phyloP scores from a whole-genome alignment of 2,329 filamentous ascomycete species.

The Hypoxylon rubiginosum region DNA sequence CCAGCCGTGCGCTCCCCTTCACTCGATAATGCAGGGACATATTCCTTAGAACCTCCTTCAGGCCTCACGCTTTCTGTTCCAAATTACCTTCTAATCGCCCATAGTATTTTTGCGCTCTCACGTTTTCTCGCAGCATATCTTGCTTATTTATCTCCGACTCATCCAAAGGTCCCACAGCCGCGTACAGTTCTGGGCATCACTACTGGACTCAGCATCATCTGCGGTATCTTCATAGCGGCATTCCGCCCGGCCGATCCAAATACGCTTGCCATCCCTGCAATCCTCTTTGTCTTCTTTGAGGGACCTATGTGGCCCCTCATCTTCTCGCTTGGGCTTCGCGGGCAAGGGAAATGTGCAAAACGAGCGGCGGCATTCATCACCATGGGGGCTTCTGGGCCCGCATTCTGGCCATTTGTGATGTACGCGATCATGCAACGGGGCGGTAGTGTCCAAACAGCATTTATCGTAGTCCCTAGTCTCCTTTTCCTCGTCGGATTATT shows the following conservation, averaged over 20 bases:
- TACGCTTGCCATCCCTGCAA: constrained; percentile 70
- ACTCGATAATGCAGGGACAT: constrained; percentile 56
- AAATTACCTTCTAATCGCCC: constrained; percentile 79
- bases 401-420: constrained; percentile 80
- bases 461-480: constrained; percentile 71
- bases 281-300: constrained; percentile 83
- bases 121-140: constrained; percentile 77
- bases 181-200: constrained; percentile 77
- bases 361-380: constrained; percentile 83
- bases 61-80: constrained; percentile 68
- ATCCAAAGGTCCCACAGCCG: constrained; percentile 70
- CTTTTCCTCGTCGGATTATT: constrained; percentile 63
- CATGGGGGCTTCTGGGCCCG: constrained; percentile 79
- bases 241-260: constrained; percentile 62
- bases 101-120: constrained; percentile 79
- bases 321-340: constrained; percentile 82
- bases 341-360: constrained; percentile 85
- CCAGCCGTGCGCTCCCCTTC: constrained; percentile 42
- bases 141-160: constrained; percentile 68
- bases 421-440: constrained; percentile 73
- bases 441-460: constrained; percentile 73
- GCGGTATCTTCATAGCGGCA: constrained; percentile 62
- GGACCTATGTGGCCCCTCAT: constrained; percentile 87
- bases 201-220: constrained; percentile 71
- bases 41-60: constrained; percentile 54